Percentiles rank a stretch among this genome's conserved stretches.
phyloP scores from a whole-genome alignment of 192 early-diverging fungal genomes.

The Backusella australiensis region DNA sequence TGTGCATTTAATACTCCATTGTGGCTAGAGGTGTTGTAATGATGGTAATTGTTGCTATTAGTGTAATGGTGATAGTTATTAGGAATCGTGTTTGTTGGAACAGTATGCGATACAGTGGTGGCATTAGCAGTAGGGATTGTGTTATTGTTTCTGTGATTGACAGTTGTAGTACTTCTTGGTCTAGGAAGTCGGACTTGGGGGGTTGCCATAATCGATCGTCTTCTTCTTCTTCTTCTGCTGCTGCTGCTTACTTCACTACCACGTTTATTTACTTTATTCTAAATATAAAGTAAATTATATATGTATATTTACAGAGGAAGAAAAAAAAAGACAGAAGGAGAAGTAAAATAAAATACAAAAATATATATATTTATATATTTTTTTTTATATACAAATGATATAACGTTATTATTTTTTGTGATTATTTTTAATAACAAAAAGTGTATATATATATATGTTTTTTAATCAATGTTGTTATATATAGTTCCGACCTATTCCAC shows the following conservation, averaged over 20 bases:
- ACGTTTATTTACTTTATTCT: neutral
- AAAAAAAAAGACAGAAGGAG: neutral
- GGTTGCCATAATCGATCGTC: conserved; percentile 2
- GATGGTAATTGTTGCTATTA: neutral
- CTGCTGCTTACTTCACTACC: neutral
- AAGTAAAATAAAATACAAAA: neutral
- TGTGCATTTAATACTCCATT: neutral
- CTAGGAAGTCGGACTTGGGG: conserved; percentile 13
- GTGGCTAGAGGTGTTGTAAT: neutral
- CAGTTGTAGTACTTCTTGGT: neutral
- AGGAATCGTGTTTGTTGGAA: neutral
- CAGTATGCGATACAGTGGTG: neutral
- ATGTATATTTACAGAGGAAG: neutral
- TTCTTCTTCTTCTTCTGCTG: neutral
- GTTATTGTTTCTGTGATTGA: neutral
- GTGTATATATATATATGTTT: neutral
- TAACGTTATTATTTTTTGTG: neutral
- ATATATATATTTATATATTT: neutral
- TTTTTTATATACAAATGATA: neutral
- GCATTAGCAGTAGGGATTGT: neutral
- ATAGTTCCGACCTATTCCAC: neutral
- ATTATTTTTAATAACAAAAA: neutral
- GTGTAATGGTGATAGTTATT: neutral
- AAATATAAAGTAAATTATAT: neutral
- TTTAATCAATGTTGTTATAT: neutral